These are phyloP conservation scores for Sporothrix inflata DNA, from an alignment of 2,329 filamentous ascomycete genomes.

Conservation along the genomic window DNA sequence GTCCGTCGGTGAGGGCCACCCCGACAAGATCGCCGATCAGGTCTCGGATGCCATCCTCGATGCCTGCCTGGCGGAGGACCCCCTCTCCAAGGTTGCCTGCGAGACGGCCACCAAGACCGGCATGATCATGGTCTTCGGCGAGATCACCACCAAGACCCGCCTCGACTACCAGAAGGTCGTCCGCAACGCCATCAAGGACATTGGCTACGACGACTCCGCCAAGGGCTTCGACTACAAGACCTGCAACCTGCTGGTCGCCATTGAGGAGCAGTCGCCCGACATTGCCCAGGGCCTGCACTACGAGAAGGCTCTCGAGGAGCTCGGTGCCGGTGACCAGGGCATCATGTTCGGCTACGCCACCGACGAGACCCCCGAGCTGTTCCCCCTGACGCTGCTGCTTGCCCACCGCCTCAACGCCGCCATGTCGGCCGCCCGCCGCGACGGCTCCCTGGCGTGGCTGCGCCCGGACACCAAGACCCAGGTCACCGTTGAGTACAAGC, in stretches of 20 bases:
- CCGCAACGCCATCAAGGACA: conserved; percentile 93
- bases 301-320: conserved; percentile 94
- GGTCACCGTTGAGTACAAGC: conserved; percentile 97
- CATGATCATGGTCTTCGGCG: conserved; percentile 98
- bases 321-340: conserved; percentile 98
- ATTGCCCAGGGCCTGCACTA: conserved; percentile 99
- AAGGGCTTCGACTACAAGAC: conserved; percentile 99
- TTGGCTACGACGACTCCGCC: conserved; percentile 93
- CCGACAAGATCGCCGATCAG: conserved; percentile 98
- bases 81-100: conserved; percentile 97
- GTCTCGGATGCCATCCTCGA: conserved; percentile 98
- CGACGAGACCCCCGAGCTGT: conserved; percentile 96
- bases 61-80: conserved; percentile 92
- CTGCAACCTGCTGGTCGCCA: conserved; percentile 96
- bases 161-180: conserved; percentile 99
- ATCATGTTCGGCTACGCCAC: conserved; percentile 99
- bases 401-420: conserved; percentile 96
- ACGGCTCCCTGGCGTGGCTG: conserved; percentile 89
- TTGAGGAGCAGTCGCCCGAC: conserved; percentile 98
- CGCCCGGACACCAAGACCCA: conserved; percentile 99
- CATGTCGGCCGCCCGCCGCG: conserved; percentile 86
- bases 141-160: conserved; percentile 95
- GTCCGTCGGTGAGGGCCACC: conserved; percentile 87
- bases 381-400: conserved; percentile 90
- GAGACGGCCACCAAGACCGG: conserved; percentile 99